Percentiles rank a stretch among this genome's conserved stretches.
Conservation (phyloP, 2,329 filamentous ascomycete genomes). For the Fusarium aywerte region DNA sequence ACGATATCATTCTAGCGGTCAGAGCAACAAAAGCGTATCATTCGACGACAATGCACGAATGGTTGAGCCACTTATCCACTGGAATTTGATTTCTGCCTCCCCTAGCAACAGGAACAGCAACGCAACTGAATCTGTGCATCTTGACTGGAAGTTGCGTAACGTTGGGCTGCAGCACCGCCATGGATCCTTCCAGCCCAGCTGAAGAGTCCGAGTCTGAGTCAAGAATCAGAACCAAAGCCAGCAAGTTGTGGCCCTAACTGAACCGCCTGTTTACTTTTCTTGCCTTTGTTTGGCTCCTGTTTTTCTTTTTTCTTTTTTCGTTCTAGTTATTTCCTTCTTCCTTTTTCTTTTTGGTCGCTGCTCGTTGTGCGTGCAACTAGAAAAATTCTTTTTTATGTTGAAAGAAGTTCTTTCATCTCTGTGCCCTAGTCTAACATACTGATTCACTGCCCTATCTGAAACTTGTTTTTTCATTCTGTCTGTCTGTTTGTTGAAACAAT, state of each 20-base stretch:
- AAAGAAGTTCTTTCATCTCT: slow-evolving; percentile 9
- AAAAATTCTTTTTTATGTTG: background rate
- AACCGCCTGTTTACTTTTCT: slow-evolving; percentile 7
- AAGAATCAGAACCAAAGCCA: background rate
- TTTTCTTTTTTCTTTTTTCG: slow-evolving; percentile 2
- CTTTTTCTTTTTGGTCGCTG: background rate
- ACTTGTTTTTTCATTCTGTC: slow-evolving; percentile 1
- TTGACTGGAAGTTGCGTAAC: slow-evolving; percentile 37
- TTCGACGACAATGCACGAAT: background rate
- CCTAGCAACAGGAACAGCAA: slow-evolving; percentile 30
- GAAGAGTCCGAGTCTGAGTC: slow-evolving; percentile 11
- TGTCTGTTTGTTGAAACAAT: background rate
- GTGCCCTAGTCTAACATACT: slow-evolving; percentile 13
- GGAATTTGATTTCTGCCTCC: slow-evolving; percentile 30
- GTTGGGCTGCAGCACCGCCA: slow-evolving; percentile 39
- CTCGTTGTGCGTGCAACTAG: slow-evolving; percentile 11
- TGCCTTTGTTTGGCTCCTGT: slow-evolving; percentile 2
- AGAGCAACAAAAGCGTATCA: slow-evolving; percentile 11
- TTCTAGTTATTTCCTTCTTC: slow-evolving; percentile 1
- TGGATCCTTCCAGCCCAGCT: slow-evolving; percentile 29
- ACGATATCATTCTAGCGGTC: slow-evolving; percentile 34
- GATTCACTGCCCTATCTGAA: background rate
- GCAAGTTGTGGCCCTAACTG: slow-evolving; percentile 16
- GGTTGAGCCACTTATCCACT: slow-evolving; percentile 17
- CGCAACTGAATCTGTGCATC: slow-evolving; percentile 22